phyloP scores from a whole-genome alignment of 1,284 basidiomycete species.

The Pholiota adiposa region DNA sequence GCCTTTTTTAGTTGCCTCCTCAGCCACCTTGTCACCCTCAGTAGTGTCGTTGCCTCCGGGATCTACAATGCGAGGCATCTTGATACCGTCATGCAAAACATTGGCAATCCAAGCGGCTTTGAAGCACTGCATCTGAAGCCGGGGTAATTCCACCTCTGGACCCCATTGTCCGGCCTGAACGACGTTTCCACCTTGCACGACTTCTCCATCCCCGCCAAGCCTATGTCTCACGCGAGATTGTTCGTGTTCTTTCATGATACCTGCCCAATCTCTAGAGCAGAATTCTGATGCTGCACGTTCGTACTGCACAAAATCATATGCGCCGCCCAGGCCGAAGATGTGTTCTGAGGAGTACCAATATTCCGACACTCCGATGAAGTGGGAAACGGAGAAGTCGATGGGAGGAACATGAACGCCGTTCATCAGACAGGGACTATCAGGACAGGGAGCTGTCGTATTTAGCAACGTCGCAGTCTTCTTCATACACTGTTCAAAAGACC shows the following conservation, averaged over 20 bases:
- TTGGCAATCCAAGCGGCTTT: constrained; percentile 99
- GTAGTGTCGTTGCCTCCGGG: constrained; percentile 73
- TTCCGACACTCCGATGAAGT: constrained; percentile 97
- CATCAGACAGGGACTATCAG: constrained; percentile 91
- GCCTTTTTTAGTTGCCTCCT: constrained; percentile 81
- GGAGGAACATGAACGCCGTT: constrained; percentile 94
- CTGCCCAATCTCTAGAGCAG: constrained; percentile 82
- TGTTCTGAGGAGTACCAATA: constrained; percentile 99
- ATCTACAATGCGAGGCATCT: constrained; percentile 91
- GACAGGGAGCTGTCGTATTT: constrained; percentile 86
- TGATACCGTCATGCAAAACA: constrained; percentile 95
- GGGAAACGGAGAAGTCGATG: constrained; percentile 89
- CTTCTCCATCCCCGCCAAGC: constrained; percentile 64
- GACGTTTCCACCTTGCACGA: constrained; percentile 59
- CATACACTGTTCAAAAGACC: constrained; percentile 89
- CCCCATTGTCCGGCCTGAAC: constrained; percentile 73
- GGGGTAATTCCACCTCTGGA: constrained; percentile 76
- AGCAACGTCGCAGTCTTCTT: constrained; percentile 77
- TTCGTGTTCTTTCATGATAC: constrained; percentile 75
- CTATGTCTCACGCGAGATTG: constrained; percentile 48
- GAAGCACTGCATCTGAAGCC: constrained; percentile 98
- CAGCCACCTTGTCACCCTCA: constrained; percentile 67
- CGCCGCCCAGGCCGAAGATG: constrained; percentile 91
- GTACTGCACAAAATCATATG: constrained; percentile 96
- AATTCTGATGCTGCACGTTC: constrained; percentile 91